Evolutionary conservation across 169 alveolate species (phyloP).

Genomic region (Plasmodium sp.): DNA sequence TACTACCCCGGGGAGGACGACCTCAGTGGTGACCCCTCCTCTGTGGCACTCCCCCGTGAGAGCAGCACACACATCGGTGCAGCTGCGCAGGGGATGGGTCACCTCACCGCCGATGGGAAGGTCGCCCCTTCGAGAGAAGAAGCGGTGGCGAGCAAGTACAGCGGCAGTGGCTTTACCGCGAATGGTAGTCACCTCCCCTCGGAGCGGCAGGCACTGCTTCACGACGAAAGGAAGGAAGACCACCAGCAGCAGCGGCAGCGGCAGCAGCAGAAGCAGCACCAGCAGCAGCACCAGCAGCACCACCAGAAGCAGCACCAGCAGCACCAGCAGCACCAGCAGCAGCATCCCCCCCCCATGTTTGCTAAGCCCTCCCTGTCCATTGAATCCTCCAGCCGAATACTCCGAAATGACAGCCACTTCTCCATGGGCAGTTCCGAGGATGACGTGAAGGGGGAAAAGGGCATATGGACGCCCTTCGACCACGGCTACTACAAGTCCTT

Average conservation of each 20-base stretch:
- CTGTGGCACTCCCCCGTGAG: neutral
- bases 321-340: too few relatives aligned
- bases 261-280: too few relatives aligned
- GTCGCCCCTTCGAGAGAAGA: neutral
- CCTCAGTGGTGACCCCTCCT: neutral
- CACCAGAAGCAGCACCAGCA: too few relatives aligned
- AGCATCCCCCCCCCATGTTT: neutral
- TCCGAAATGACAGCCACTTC: neutral
- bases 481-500: slow-evolving; percentile 36
- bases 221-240: neutral
- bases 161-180: neutral
- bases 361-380: neutral
- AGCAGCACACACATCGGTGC: neutral
- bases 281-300: neutral
- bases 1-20: neutral
- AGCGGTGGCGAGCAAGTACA: neutral
- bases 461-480: slow-evolving; percentile 35
- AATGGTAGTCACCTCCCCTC: neutral
- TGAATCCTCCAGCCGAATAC: neutral
- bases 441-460: neutral
- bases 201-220: neutral
- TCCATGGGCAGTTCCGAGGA: neutral
- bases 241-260: too few relatives aligned
- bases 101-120: neutral
- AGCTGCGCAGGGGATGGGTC: neutral